Evolutionary conservation across 805 yeast genomes (phyloP), one percentile per base, ranked within the genome.

Genomic region (Saccharomycopsis capsularis): DNA sequence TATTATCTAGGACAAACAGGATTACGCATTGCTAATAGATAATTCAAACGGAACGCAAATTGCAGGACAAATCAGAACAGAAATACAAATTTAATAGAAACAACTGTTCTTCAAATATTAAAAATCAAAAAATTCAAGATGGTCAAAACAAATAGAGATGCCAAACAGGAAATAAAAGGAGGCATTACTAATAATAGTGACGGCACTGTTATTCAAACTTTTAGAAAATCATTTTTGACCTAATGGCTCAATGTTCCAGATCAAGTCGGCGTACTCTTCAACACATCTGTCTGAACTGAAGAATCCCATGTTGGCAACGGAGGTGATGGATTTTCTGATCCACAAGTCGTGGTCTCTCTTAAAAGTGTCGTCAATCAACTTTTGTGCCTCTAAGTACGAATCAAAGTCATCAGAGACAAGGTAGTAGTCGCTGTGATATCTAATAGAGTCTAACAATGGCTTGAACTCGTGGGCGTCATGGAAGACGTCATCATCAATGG

Each of bases 301-400:
- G 76, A 87, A 90, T 5, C 97, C 97, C 82, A 86, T 85, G 64
- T 86, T 86, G 47, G 97, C 95, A 49, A 89, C 96, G 57, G 85
- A 78, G 53, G 73, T 65, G 52, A 89, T 84, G 40, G 83, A 69
- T 68, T 86, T 88, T 64, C 78, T 80, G 49, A 78, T 71, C 97
- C 97, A 89, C 40, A 69, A 73, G 54, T 78, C 78, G 61, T 75
- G 81, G 63, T 80, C 80, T 52, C 68, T 69, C 46, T 70, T 67
- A 65, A 73, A 89, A 30, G 82, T 86, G 54, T 73, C 73, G 61
- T 89, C 95, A 57, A 88, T 82, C 46, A 80, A 72, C 47, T 69
- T 69, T 63, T 88, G 96, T 6, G 96, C 86, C 50, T 85, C 85
- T 55, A 90, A 67, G 65, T 88, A 89, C 55, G 89, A 78, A 56